Evolutionary conservation across 345 rosid species (phyloP).

Genomic region (Odontarrhena argentea): DNA sequence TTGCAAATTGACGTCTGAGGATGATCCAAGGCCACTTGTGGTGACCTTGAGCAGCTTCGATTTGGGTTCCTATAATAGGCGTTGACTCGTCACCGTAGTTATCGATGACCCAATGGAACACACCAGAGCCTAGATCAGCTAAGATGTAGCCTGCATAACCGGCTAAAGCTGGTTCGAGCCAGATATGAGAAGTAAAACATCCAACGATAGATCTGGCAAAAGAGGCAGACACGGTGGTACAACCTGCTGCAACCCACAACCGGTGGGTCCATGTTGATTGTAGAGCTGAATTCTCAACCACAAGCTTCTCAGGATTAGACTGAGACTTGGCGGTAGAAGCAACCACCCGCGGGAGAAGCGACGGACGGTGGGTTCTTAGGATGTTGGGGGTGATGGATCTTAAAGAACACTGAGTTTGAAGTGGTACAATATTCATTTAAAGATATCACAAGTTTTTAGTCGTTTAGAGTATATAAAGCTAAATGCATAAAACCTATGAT

Average conservation of each 20-base stretch:
- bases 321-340: conserved; percentile 43
- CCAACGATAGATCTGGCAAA: conserved; percentile 55
- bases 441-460: too few species aligned
- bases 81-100: conserved; percentile 81
- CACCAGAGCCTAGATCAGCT: conserved; percentile 85
- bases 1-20: conserved; percentile 80
- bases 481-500: too few species aligned
- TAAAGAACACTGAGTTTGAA: conserved; percentile 50
- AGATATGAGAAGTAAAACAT: conserved; percentile 51
- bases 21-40: conserved; percentile 92
- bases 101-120: conserved; percentile 94
- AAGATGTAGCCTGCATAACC: conserved; percentile 67
- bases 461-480: too few species aligned
- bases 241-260: conserved; percentile 71
- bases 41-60: conserved; percentile 93
- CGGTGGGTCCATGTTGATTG: conserved; percentile 81
- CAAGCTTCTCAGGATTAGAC: conserved; percentile 38
- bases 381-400: conserved; percentile 34
- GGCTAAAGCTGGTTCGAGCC: conserved; percentile 67
- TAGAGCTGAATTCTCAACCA: conserved; percentile 50
- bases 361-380: conserved; percentile 17
- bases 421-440: conserved; percentile 26
- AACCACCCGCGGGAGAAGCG: conserved; percentile 35
- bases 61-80: conserved; percentile 70
- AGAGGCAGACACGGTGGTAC: conserved; percentile 58